Conservation (phyloP, 257 asterid genomes). For the Anisodus acutangulus region DNA sequence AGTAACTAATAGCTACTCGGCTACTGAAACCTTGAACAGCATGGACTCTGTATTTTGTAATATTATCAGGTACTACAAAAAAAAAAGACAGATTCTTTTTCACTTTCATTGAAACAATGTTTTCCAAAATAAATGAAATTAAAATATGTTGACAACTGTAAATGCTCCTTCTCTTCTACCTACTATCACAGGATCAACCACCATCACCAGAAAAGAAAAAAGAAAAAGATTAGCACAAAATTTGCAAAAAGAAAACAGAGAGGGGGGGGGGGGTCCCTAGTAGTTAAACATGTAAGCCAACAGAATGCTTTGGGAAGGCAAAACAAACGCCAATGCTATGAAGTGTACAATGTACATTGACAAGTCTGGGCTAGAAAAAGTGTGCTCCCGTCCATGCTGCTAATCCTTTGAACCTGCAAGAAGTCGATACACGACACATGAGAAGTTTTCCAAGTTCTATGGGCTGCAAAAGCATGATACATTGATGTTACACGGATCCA, state of each 20-base stretch:
- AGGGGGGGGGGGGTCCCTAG: neutral
- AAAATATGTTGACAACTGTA: neutral
- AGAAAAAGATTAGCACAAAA: neutral
- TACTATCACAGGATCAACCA: neutral
- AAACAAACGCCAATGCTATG: neutral
- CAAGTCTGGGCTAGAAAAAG: neutral
- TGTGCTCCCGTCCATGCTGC: neutral
- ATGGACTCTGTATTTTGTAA: no score
- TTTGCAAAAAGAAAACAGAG: neutral
- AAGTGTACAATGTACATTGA: neutral
- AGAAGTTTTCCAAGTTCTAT: neutral
- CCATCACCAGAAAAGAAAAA: neutral
- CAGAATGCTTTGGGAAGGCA: neutral
- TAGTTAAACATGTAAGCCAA: neutral
- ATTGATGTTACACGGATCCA: neutral
- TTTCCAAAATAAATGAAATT: neutral
- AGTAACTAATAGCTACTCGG: no score
- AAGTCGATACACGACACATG: neutral
- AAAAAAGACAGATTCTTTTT: no score
- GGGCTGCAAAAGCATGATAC: neutral
- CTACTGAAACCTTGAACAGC: no score
- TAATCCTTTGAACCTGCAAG: constrained; percentile 29
- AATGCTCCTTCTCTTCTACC: neutral
- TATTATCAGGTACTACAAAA: no score
- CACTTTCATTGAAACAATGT: neutral